Percentiles rank a stretch among this genome's conserved stretches.
Conservation (phyloP, 139 green algal species). For the Raphidocelis subcapitata region DNA sequence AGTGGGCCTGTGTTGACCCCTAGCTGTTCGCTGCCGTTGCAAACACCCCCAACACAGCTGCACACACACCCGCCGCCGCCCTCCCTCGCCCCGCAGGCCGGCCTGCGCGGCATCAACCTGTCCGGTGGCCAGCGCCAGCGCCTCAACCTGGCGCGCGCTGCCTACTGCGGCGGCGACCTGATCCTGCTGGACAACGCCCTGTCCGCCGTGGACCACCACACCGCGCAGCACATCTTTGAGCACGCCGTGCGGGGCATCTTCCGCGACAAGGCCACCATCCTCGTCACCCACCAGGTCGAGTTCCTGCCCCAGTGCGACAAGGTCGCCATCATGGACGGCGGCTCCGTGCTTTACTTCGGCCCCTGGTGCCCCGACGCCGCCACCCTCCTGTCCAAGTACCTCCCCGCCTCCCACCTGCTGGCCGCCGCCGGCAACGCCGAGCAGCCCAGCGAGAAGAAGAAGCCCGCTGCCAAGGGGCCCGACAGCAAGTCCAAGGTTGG, state of each 20-base stretch:
- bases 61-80: too few relatives aligned
- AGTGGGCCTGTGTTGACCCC: too few relatives aligned
- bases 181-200: constrained; percentile 59
- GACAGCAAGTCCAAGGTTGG: constrained; percentile 29
- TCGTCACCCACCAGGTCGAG: constrained; percentile 57
- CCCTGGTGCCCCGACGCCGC: constrained; percentile 44
- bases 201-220: constrained; percentile 57
- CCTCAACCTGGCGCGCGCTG: constrained; percentile 51
- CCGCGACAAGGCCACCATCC: constrained; percentile 34
- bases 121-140: constrained; percentile 54
- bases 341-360: constrained; percentile 57
- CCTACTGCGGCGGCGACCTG: constrained; percentile 49
- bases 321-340: constrained; percentile 55
- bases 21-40: too few relatives aligned
- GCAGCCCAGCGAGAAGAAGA: constrained; percentile 36
- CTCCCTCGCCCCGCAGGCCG: constrained; percentile 30
- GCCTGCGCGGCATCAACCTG: constrained; percentile 58
- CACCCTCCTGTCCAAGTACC: constrained; percentile 43
- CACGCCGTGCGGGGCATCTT: constrained; percentile 42
- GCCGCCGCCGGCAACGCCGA: constrained; percentile 46
- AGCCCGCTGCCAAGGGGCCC: neutral
- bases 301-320: constrained; percentile 55
- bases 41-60: too few relatives aligned
- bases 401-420: constrained; percentile 51
- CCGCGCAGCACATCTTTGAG: constrained; percentile 52